Conservation (phyloP, 352 stramenopile genomes). For the Phytophthora lateralis region DNA sequence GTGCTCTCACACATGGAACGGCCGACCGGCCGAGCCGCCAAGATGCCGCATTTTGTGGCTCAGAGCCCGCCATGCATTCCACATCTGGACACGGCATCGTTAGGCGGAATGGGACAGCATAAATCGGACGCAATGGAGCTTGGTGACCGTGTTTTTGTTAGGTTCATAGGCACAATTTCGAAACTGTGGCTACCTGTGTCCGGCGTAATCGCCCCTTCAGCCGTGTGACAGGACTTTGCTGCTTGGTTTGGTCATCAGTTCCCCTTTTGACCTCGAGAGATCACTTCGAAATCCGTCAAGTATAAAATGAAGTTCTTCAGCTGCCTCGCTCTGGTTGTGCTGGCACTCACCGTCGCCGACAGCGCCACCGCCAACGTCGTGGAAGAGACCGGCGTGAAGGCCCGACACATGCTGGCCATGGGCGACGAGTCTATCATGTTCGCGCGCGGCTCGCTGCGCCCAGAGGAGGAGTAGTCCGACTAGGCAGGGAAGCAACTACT, state of each 20-base stretch:
- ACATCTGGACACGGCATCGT: conserved; percentile 12
- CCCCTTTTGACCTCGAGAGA: conserved; percentile 9
- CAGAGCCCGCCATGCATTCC: too few relatives aligned
- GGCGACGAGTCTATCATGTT: conserved; percentile 33
- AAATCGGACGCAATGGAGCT: not conserved
- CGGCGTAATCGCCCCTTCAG: not conserved
- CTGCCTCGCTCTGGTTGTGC: conserved; percentile 12
- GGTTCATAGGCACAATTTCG: too few relatives aligned
- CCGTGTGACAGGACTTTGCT: conserved; percentile 4
- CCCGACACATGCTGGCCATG: conserved; percentile 34
- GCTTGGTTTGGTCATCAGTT: conserved; percentile 13
- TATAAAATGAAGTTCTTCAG: conserved; percentile 22
- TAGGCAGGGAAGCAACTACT: conserved; percentile 1
- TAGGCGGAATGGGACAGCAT: not conserved
- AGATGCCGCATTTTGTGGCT: conserved; percentile 26
- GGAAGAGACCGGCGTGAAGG: conserved; percentile 30
- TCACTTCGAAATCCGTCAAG: conserved; percentile 7
- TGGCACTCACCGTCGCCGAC: conserved; percentile 8
- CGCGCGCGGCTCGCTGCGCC: conserved; percentile 27
- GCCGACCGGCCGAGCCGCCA: conserved; percentile 1
- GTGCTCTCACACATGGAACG: conserved; percentile 9
- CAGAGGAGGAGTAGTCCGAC: conserved; percentile 19
- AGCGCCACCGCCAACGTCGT: not conserved
- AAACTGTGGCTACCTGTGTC: not conserved
- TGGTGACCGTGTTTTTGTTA: too few relatives aligned